Evolutionary conservation across 495 filamentous ascomycete species (phyloP).

Genomic region (Talaromyces ruber): DNA sequence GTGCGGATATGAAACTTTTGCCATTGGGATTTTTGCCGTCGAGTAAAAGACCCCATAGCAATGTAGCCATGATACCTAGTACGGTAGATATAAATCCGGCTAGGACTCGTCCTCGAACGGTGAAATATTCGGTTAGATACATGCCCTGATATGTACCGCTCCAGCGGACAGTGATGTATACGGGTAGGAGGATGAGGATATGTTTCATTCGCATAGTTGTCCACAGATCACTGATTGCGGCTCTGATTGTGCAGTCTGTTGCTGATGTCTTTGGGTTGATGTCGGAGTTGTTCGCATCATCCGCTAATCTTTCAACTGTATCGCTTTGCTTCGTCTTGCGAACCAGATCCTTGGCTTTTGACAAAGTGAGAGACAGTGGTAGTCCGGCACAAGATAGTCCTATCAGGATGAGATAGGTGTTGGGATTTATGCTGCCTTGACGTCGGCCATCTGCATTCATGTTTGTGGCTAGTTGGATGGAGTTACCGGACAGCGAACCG

Average conservation of each 20-base stretch:
- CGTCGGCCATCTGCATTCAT: conserved; percentile 21
- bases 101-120: conserved; percentile 44
- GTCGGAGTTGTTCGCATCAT: too few relatives aligned
- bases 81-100: conserved; percentile 39
- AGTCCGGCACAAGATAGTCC: conserved; percentile 43
- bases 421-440: conserved; percentile 45
- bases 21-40: conserved; percentile 19
- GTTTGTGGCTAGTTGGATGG: conserved; percentile 50
- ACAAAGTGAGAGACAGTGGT: conserved; percentile 42
- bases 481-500: conserved; percentile 45
- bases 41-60: conserved; percentile 39
- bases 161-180: conserved; percentile 47
- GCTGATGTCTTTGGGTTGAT: too few relatives aligned
- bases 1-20: too few relatives aligned
- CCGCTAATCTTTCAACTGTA: too few relatives aligned
- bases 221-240: conserved; percentile 40
- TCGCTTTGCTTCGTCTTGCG: conserved; percentile 7
- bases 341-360: conserved; percentile 42
- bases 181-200: conserved; percentile 44
- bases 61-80: conserved; percentile 35
- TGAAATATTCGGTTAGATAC: conserved; percentile 53
- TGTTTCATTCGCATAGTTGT: conserved; percentile 33
- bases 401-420: conserved; percentile 47
- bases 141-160: conserved; percentile 48
- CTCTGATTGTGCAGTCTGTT: conserved; percentile 33